Base-by-base conservation (phyloP, 2,329 filamentous ascomycete genomes). In the Pseudogymnoascus sp. region DNA sequence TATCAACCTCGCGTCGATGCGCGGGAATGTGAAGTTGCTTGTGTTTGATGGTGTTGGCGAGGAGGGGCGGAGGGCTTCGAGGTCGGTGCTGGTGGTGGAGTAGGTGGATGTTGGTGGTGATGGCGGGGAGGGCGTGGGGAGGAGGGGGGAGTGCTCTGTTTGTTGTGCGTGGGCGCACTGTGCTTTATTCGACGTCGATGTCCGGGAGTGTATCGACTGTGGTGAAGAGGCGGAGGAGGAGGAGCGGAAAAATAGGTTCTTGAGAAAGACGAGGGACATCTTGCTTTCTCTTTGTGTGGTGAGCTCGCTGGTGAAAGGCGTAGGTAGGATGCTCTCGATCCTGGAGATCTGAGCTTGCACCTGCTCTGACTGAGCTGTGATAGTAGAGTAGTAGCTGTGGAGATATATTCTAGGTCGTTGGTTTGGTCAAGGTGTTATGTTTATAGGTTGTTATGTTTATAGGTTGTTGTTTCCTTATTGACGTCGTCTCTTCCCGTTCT, bases 1-100 rank as follows among this genome's bases (percentile, higher is more conserved):
- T 16, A 81, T 73, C 16, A 79, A 65, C 40, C 74, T 59, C 0
- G 71, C 70, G 63, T 73, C 70, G 14, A 72, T 36, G 28, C 34
- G 28, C 1, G 28, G 34, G 16, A 34, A 59, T 5, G 11, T 9
- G 25, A 16, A 21, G 4, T 1, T 18, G 18, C 1, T 1, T 1
- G 1, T 4, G n/a, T 5, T 34, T 23, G 25, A 14, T 31, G 14
- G 1, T 7, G 49, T 16, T 4, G 46, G 9, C 14, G 25, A 37
- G 14, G 53, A 18, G 11, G 53, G 9, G 28, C 1, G 5, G 14
- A 8, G 5, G 9, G 53, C 8, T 36, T 59, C 28, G 14, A 34
- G 8, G 16, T 59, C 53, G 36, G 23, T 56, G 46, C 3, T 11
- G 8, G 21, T 11, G 8, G 21, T 28, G 5, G 53, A 59, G 28